A percentile compares a stretch with the other conserved stretches of the same genome.
These are phyloP conservation scores for Picea abies DNA, from an alignment of 83 land plant genomes.

Conservation along the genomic window DNA sequence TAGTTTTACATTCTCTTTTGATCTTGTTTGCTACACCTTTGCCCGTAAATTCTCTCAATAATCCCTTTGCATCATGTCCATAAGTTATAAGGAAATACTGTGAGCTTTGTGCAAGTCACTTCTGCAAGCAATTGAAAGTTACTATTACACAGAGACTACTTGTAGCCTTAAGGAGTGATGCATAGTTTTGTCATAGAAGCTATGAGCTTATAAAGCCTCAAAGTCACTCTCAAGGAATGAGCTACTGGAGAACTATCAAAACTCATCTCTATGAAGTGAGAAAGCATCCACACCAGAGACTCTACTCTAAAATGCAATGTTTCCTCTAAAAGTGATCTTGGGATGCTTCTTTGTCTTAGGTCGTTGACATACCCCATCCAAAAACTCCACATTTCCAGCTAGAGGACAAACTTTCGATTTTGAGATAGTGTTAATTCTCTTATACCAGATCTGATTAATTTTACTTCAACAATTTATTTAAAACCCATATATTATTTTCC, in stretches of 20 bases:
- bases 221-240: conserved; percentile 57
- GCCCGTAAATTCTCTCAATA: conserved; percentile 58
- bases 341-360: neutral
- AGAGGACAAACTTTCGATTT: conserved; percentile 48
- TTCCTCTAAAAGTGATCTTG: conserved; percentile 52
- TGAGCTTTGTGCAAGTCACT: conserved; percentile 80
- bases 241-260: conserved; percentile 78
- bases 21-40: conserved; percentile 63
- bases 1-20: conserved; percentile 77
- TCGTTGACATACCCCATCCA: neutral
- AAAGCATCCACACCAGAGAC: conserved; percentile 54
- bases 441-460: too few species aligned
- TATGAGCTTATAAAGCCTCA: conserved; percentile 79
- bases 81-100: conserved; percentile 78
- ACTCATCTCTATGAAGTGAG: conserved; percentile 68
- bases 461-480: too few species aligned
- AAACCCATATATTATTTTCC: too few species aligned
- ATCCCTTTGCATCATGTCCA: conserved; percentile 79
- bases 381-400: neutral
- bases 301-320: conserved; percentile 59
- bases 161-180: conserved; percentile 88
- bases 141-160: conserved; percentile 60
- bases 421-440: conserved; percentile 7
- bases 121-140: conserved; percentile 84
- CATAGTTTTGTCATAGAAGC: conserved; percentile 72